A percentile compares a stretch with the other conserved stretches of the same genome.
Conservation (phyloP, 2,329 filamentous ascomycete genomes). For the Sporothrix pallida region DNA sequence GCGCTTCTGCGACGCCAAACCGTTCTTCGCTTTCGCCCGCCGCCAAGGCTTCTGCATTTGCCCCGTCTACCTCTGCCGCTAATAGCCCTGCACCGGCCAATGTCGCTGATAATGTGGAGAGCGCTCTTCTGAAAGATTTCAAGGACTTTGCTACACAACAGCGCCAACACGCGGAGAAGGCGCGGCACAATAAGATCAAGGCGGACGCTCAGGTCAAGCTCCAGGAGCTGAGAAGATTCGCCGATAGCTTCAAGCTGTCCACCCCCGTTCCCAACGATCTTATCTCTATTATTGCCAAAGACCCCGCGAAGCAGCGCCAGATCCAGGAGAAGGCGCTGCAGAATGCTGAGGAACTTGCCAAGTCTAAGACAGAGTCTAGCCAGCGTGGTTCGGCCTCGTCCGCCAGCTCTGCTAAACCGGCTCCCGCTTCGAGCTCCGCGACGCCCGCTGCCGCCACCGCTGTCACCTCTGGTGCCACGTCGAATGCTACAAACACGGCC, state of each 20-base stretch:
- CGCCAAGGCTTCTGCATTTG: constrained; percentile 43
- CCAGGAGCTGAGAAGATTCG: constrained; percentile 94
- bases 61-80: constrained; percentile 24
- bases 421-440: background rate
- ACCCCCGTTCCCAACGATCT: constrained; percentile 91
- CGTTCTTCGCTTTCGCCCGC: constrained; percentile 51
- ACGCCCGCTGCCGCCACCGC: background rate
- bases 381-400: constrained; percentile 51
- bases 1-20: constrained; percentile 48
- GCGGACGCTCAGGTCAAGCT: constrained; percentile 89
- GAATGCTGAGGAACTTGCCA: constrained; percentile 69
- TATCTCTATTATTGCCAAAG: constrained; percentile 94
- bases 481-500: constrained; percentile 9
- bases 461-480: constrained; percentile 28
- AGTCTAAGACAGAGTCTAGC: constrained; percentile 53
- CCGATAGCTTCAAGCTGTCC: constrained; percentile 88
- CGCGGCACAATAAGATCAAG: constrained; percentile 62
- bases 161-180: constrained; percentile 62
- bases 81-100: constrained; percentile 52
- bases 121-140: constrained; percentile 66
- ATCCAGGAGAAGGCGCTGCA: constrained; percentile 88
- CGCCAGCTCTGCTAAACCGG: constrained; percentile 1
- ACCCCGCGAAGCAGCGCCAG: constrained; percentile 89
- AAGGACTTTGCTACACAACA: constrained; percentile 67
- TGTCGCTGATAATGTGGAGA: constrained; percentile 66